phyloP scores from a whole-genome alignment of 495 filamentous ascomycete species.

The Xanthoparmelia taractica region DNA sequence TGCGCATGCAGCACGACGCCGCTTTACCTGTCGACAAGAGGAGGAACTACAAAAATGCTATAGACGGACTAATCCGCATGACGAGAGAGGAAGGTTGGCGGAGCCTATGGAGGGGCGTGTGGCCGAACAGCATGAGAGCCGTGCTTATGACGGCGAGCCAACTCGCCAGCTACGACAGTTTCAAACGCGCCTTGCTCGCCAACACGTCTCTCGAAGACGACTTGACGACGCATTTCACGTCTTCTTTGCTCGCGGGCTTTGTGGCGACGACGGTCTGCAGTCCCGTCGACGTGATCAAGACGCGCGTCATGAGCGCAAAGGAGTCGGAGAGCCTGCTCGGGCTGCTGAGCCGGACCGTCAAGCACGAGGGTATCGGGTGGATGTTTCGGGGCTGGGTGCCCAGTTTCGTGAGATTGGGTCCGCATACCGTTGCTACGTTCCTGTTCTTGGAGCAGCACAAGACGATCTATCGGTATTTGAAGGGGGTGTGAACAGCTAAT shows the following conservation, averaged over 20 bases:
- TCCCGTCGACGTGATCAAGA: constrained; percentile 97
- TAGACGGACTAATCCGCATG: constrained; percentile 84
- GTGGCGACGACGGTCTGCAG: constrained; percentile 92
- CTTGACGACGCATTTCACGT: constrained; percentile 76
- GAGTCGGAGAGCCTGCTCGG: constrained; percentile 50
- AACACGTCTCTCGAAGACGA: constrained; percentile 62
- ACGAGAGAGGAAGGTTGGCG: constrained; percentile 63
- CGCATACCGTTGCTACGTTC: constrained; percentile 92
- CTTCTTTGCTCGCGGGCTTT: constrained; percentile 80
- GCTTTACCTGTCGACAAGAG: constrained; percentile 64
- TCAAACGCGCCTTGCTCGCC: constrained; percentile 70
- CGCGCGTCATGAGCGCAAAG: constrained; percentile 75
- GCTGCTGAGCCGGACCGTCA: constrained; percentile 60
- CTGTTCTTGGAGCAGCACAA: constrained; percentile 81
- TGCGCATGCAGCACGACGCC: constrained; percentile 96
- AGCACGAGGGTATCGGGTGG: constrained; percentile 75
- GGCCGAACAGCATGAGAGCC: constrained; percentile 83
- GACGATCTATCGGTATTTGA: constrained; percentile 44
- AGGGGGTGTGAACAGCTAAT: constrained; percentile 31
- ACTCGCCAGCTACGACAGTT: constrained; percentile 82
- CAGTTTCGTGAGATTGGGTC: constrained; percentile 84
- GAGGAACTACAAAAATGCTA: constrained; percentile 80
- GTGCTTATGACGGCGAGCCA: constrained; percentile 91
- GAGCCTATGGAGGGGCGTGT: constrained; percentile 77
- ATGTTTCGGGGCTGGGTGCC: constrained; percentile 98